Conservation (phyloP, 2,329 filamentous ascomycete species). For the Xylariales sp. region DNA sequence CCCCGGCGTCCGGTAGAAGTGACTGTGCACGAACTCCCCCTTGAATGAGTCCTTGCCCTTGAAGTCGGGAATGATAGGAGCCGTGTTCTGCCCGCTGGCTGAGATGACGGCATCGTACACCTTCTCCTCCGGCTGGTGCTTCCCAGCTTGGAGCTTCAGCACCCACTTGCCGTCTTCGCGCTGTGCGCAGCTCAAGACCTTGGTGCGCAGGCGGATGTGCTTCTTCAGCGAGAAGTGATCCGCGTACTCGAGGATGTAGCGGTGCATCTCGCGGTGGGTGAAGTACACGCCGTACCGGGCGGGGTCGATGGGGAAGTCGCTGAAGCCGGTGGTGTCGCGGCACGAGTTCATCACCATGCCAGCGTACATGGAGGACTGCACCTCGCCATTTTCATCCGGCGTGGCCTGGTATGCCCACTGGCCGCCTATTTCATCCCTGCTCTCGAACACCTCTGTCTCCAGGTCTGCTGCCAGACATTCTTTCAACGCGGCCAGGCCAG, state of each 20-base stretch:
- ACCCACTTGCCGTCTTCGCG: conserved; percentile 22
- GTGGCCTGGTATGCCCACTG: conserved; percentile 31
- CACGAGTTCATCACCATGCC: conserved; percentile 31
- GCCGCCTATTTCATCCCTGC: conserved; percentile 28
- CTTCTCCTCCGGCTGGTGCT: conserved; percentile 13
- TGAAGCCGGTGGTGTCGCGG: conserved; percentile 31
- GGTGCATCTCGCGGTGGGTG: conserved; percentile 26
- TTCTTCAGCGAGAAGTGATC: conserved; percentile 27
- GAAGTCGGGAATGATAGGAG: conserved; percentile 26
- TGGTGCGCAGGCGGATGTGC: conserved; percentile 27
- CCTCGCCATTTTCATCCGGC: conserved; percentile 15
- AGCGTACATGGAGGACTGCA: conserved; percentile 29
- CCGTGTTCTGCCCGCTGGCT: conserved; percentile 25
- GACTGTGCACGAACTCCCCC: conserved; percentile 30
- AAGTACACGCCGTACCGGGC: conserved; percentile 31
- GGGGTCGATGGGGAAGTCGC: conserved; percentile 34
- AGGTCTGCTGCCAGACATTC: conserved; percentile 31
- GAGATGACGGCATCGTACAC: conserved; percentile 30
- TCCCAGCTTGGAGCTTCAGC: conserved; percentile 17
- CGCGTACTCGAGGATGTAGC: conserved; percentile 31
- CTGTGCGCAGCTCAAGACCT: conserved; percentile 24
- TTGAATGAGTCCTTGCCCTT: conserved; percentile 25
- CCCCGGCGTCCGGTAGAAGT: conserved; percentile 28
- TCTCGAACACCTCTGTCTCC: conserved; percentile 29
- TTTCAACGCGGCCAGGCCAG: conserved; percentile 30